phyloP scores from a whole-genome alignment of 306 rosid species.

The Crataegus laevigata region DNA sequence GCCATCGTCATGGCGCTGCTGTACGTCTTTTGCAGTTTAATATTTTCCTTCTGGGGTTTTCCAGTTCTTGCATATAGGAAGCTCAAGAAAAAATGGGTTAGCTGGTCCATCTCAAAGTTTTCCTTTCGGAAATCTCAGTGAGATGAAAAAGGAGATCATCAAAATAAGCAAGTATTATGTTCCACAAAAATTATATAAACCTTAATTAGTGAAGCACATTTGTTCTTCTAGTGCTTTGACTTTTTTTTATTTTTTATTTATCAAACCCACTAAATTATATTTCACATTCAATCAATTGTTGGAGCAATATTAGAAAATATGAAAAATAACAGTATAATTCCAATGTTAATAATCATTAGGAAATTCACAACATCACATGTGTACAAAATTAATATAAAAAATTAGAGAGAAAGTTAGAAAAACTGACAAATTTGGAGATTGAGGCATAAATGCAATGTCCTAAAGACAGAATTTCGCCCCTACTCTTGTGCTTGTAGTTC shows the following conservation, averaged over 20 bases:
- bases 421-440: too few relatives aligned
- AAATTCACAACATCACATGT: too few relatives aligned
- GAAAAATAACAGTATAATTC: too few relatives aligned
- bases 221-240: neutral
- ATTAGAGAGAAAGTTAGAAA: too few relatives aligned
- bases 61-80: slow-evolving; percentile 34
- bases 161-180: neutral
- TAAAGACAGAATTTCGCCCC: too few relatives aligned
- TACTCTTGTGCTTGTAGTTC: too few relatives aligned
- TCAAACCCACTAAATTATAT: neutral
- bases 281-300: slow-evolving; percentile 12
- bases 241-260: neutral
- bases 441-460: too few relatives aligned
- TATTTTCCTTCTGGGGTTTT: slow-evolving; percentile 53
- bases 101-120: slow-evolving; percentile 67
- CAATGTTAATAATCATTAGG: too few relatives aligned
- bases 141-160: slow-evolving; percentile 41
- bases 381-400: too few relatives aligned
- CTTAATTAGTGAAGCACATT: neutral
- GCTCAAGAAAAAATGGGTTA: slow-evolving; percentile 58
- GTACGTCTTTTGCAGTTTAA: slow-evolving; percentile 16
- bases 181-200: neutral
- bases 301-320: too few relatives aligned
- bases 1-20: slow-evolving; percentile 9
- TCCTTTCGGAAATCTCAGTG: slow-evolving; percentile 67